Base-by-base conservation (phyloP, 345 rosid genomes). In the Sisymbrium irio region DNA sequence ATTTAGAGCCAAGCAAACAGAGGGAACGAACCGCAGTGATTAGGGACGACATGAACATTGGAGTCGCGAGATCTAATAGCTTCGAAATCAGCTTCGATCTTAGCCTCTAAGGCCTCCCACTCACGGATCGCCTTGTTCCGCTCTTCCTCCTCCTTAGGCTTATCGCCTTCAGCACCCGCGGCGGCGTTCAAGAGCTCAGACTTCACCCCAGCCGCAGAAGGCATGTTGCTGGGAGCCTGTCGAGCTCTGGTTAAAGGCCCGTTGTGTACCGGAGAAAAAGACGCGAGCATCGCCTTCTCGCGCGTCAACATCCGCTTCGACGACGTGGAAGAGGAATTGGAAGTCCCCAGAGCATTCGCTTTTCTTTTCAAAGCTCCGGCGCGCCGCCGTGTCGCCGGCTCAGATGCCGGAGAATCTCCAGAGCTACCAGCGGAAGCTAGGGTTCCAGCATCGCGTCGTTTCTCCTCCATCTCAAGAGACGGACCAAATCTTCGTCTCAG, bases 161-260 rank as follows among this genome's bases (percentile, higher is more conserved):
- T 65, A 36, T 71, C 76, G 1, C 76, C 82, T 9, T 68, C 82
- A 14, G 62, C 62, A 30, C 40, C 53, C 63, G 70, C 72, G 1
- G 64, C 65, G 4, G 46, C 75, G 51, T 53, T 79, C 40, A 39
- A 42, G 11, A 69, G 42, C 71, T 78, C 83, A 11, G 74, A 59
- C 80, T 73, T 63, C 19, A 60, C 56, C 33, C 78, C 83, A 11
- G 32, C 7, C 58, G 63, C 80, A 41, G 73, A 75, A 20, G 74
- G 65, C 35, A 57, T 37, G 75, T 39, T 84, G 70, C 73, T 74
- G 0, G 99, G 99, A 3, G 81, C 84, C 61, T 91, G 96, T 39
- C 98, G 92, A 65, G 95, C 97, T 79, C 99, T 85, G 7, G 99
- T 96, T 73, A 96, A 72, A 6, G 99, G 99, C 0, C 99, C 99